Evolutionary conservation across 257 asterid species (phyloP).

Genomic region (Fraxinus americana): DNA sequence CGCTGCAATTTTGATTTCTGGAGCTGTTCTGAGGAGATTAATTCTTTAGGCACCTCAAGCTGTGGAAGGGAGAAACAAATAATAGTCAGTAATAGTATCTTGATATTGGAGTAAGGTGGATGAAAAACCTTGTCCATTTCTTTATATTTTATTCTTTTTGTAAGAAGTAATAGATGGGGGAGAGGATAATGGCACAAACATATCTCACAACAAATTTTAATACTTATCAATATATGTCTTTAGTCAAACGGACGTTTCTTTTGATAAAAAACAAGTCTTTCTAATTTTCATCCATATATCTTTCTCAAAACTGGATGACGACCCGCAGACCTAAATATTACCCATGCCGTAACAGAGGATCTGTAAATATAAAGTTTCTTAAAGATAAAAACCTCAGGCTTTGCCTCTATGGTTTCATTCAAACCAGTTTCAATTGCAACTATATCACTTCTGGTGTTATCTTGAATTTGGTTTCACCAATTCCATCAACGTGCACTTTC

Average conservation of each 20-base stretch:
- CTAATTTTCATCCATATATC: not conserved
- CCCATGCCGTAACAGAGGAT: constrained; percentile 12
- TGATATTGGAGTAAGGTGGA: too few relatives aligned
- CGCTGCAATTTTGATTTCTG: too few relatives aligned
- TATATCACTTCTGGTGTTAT: constrained; percentile 76
- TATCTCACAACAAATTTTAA: too few relatives aligned
- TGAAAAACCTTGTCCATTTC: too few relatives aligned
- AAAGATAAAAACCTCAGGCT: constrained; percentile 70
- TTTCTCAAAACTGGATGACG: constrained; percentile 10
- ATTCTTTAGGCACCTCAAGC: too few relatives aligned
- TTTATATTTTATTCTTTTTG: too few relatives aligned
- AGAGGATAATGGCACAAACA: too few relatives aligned
- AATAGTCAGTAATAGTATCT: too few relatives aligned
- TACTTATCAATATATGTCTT: not conserved
- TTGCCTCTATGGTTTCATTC: constrained; percentile 87
- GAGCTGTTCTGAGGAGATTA: too few relatives aligned
- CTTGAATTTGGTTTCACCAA: constrained; percentile 87
- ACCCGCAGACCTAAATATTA: constrained; percentile 2
- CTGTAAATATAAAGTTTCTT: constrained; percentile 16
- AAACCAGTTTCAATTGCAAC: constrained; percentile 86
- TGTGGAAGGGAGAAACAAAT: too few relatives aligned
- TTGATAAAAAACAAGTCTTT: not conserved
- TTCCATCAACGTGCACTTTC: constrained; percentile 78
- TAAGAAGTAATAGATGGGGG: too few relatives aligned
- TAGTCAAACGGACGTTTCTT: constrained; percentile 10